These are phyloP conservation scores for Emergomyces africanus DNA, from an alignment of 2,329 filamentous ascomycete genomes.

Conservation along the genomic window DNA sequence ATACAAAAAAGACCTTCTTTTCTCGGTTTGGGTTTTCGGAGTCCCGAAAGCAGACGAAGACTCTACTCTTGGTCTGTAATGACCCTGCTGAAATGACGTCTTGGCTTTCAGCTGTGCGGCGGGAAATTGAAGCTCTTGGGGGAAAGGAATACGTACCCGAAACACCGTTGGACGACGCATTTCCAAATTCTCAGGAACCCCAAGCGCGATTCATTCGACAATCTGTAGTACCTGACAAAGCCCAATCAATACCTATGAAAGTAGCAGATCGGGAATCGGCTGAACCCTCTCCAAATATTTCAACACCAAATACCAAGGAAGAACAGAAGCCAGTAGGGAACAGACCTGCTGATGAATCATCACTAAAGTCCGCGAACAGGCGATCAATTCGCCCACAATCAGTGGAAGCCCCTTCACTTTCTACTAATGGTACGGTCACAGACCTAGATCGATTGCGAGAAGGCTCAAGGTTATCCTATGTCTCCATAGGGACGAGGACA, in stretches of 20 bases:
- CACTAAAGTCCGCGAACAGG: constrained; percentile 10
- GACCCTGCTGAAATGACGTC: constrained; percentile 32
- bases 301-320: background rate
- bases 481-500: constrained; percentile 14
- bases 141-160: constrained; percentile 33
- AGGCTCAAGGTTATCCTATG: constrained; percentile 13
- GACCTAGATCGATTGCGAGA: constrained; percentile 14
- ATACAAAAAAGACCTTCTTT: constrained; percentile 24
- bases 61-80: constrained; percentile 32
- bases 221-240: background rate
- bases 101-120: constrained; percentile 34
- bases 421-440: constrained; percentile 10
- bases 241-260: background rate
- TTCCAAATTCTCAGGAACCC: constrained; percentile 2
- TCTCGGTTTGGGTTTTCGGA: constrained; percentile 28
- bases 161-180: constrained; percentile 8
- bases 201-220: background rate
- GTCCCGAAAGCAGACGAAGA: constrained; percentile 23
- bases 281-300: background rate
- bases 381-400: constrained; percentile 11
- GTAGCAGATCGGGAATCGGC: background rate
- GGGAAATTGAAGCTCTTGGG: constrained; percentile 34
- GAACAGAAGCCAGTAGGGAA: background rate
- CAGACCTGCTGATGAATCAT: constrained; percentile 4
- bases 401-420: constrained; percentile 13